These are phyloP conservation scores for Kurtzmaniella natalensis DNA, from an alignment of 1,139 yeast species.

Conservation along the genomic window DNA sequence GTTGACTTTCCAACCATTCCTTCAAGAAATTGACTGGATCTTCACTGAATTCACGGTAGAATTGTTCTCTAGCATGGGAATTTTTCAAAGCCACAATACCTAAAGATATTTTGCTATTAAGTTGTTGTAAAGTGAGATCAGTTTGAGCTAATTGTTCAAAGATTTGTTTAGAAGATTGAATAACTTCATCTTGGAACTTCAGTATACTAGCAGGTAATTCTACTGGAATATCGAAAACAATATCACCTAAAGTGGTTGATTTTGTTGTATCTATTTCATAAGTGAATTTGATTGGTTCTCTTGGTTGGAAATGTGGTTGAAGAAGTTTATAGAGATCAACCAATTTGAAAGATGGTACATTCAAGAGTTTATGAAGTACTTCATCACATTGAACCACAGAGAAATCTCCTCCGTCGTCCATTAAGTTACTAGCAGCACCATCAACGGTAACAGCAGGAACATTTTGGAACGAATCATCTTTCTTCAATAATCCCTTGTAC, in stretches of 20 bases:
- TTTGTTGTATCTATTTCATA: constrained; percentile 73
- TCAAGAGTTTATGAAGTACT: constrained; percentile 54
- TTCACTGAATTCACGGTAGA: constrained; percentile 67
- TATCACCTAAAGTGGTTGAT: constrained; percentile 77
- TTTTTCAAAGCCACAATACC: constrained; percentile 65
- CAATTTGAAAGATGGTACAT: constrained; percentile 52
- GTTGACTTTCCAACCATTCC: constrained; percentile 69
- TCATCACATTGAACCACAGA: constrained; percentile 64
- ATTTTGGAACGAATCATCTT: constrained; percentile 24
- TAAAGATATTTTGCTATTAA: constrained; percentile 58
- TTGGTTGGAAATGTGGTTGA: constrained; percentile 57
- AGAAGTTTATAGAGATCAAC: constrained; percentile 72
- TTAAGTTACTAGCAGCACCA: constrained; percentile 14
- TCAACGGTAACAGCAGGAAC: constrained; percentile 37
- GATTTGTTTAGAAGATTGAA: constrained; percentile 35
- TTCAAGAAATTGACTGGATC: constrained; percentile 76
- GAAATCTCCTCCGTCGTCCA: constrained; percentile 30
- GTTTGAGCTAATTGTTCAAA: constrained; percentile 36
- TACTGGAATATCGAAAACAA: constrained; percentile 70
- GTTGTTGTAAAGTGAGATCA: constrained; percentile 49
- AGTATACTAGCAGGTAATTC: constrained; percentile 49
- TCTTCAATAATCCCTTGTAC: constrained; percentile 61
- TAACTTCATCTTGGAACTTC: constrained; percentile 33
- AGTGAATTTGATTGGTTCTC: constrained; percentile 72
- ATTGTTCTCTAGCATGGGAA: constrained; percentile 44